Base-by-base conservation (phyloP, 257 asterid genomes). In the Forsythia suspensa region DNA sequence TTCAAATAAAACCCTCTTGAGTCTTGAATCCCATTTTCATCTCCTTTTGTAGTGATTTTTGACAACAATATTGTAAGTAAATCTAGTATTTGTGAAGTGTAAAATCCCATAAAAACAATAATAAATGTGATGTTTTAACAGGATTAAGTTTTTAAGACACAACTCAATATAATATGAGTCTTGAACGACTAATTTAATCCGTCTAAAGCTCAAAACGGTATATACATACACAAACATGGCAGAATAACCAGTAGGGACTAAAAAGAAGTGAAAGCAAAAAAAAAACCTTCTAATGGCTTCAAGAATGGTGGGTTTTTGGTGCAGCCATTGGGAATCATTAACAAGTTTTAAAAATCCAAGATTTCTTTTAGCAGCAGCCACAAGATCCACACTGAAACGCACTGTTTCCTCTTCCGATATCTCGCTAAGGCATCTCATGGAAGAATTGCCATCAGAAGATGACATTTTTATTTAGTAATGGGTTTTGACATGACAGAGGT, bases 211-310 rank as follows among this genome's bases (percentile, higher is more conserved):
- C 36, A 18, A 57, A 29, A 29, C 34, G 34, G 34, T 18, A 48
- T 48, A 6, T 36, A 39, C 11, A 6, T 36, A 39, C 11, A 63
- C 29, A 7, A 29, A 63, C 16, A 29, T 34, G 16, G 34, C 46
- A 16, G 21, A 18, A 46, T 37, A 67, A 29, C 21, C 42, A 69
- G 66, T 70, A 72, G 39, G 11, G 43, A 39, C 44, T 36, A 42
- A 5, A 67, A 40, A 2, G 3, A 67, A 43, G 12, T 36, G 2
- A 8, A 21, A 46, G 39, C 15, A 41, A 75, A 71, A 77, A 9
- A 36, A 39, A 6, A 38, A 89, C 99, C 99, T 93, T 83, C 97
- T 80, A 51, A 93, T 90, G 65, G 99, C 94, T 85, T 95, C 94
- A 83, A 84, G 80, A 78, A 91, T 52, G 1, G 89, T 76, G 66